These are phyloP conservation scores for Chlorencoelia australis DNA, from an alignment of 2,329 filamentous ascomycete species.

Conservation along the genomic window DNA sequence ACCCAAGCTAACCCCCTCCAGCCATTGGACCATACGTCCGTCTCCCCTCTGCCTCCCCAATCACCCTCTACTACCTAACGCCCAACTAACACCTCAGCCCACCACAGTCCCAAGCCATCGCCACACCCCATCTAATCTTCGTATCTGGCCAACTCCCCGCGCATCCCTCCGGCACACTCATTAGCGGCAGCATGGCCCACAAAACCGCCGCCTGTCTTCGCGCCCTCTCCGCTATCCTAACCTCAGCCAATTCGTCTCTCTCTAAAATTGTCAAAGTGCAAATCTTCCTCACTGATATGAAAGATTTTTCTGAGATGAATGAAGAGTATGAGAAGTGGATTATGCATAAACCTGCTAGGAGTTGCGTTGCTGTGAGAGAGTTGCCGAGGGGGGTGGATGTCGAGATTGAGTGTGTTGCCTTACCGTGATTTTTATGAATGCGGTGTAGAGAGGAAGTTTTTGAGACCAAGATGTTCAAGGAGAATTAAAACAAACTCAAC, in stretches of 20 bases:
- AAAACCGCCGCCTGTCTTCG: slow-evolving; percentile 55
- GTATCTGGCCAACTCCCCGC: slow-evolving; percentile 44
- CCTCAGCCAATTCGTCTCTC: slow-evolving; percentile 69
- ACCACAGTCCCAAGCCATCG: slow-evolving; percentile 52
- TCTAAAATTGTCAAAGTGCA: slow-evolving; percentile 81
- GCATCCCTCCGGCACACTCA: slow-evolving; percentile 20
- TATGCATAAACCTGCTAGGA: slow-evolving; percentile 73
- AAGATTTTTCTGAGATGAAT: slow-evolving; percentile 80
- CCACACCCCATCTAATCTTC: slow-evolving; percentile 55
- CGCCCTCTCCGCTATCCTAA: slow-evolving; percentile 77
- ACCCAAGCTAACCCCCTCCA: slow-evolving; percentile 23
- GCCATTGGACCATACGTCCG: slow-evolving; percentile 54
- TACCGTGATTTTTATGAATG: slow-evolving; percentile 38
- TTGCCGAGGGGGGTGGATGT: slow-evolving; percentile 79
- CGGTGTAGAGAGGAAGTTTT: too few species aligned
- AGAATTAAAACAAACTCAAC: too few species aligned
- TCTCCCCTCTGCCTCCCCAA: slow-evolving; percentile 3
- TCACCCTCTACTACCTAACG: background rate
- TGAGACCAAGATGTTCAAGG: too few species aligned
- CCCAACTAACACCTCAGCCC: background rate
- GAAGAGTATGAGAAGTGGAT: slow-evolving; percentile 77
- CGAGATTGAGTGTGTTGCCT: slow-evolving; percentile 83
- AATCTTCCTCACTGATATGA: slow-evolving; percentile 89
- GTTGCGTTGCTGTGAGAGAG: slow-evolving; percentile 83
- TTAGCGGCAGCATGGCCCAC: slow-evolving; percentile 44